A percentile compares a stretch with the other conserved stretches of the same genome.
Conservation (phyloP, 1,139 yeast genomes). For the Magnusiomyces tetraspermus region DNA sequence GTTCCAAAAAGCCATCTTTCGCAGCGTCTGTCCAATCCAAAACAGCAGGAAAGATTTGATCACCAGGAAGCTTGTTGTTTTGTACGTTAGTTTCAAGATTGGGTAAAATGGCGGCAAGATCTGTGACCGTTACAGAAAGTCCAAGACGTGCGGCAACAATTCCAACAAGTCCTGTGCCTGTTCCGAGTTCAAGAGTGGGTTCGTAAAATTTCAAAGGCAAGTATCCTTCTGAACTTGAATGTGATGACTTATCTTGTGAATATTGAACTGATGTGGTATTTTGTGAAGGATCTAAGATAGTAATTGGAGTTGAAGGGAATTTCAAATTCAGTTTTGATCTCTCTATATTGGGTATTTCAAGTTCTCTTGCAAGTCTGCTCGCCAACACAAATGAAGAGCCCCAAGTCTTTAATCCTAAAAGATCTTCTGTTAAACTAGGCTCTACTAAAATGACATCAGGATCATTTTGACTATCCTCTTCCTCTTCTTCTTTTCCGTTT, state of each 20-base stretch:
- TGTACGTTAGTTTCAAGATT: slow-evolving; percentile 53
- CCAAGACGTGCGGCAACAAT: slow-evolving; percentile 48
- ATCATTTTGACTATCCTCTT: slow-evolving; percentile 8
- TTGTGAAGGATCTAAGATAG: neutral
- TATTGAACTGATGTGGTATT: neutral
- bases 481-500: neutral
- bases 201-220: slow-evolving; percentile 26
- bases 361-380: slow-evolving; percentile 37
- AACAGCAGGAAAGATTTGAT: slow-evolving; percentile 36
- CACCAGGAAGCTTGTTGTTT: slow-evolving; percentile 37
- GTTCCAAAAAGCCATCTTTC: slow-evolving; percentile 28
- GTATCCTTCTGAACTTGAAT: no score
- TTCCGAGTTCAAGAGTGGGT: slow-evolving; percentile 69
- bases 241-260: neutral
- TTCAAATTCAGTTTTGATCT: neutral
- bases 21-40: slow-evolving; percentile 71
- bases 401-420: slow-evolving; percentile 91
- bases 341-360: slow-evolving; percentile 12
- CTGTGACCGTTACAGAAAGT: slow-evolving; percentile 54
- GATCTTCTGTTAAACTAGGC: slow-evolving; percentile 80
- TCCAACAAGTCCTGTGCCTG: slow-evolving; percentile 92
- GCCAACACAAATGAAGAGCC: slow-evolving; percentile 76
- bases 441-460: slow-evolving; percentile 47
- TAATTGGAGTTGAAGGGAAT: neutral
- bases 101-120: slow-evolving; percentile 63